These are phyloP conservation scores for Fraxinus americana DNA, from an alignment of 257 asterid genomes.

Conservation along the genomic window DNA sequence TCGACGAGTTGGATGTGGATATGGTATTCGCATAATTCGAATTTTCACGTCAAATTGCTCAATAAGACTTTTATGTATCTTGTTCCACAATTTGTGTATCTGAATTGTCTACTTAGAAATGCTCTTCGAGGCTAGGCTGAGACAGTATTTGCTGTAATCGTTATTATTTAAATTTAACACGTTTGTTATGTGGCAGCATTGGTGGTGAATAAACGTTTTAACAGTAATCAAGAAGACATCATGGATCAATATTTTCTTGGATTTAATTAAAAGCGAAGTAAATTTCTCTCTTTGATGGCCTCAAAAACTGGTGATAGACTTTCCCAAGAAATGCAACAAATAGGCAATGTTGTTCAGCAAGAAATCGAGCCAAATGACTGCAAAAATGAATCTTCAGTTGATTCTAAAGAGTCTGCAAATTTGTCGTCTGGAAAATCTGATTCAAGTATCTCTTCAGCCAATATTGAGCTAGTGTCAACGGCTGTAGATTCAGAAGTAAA, in stretches of 20 bases:
- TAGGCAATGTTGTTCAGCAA: slow-evolving; percentile 21
- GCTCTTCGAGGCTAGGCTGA: not conserved
- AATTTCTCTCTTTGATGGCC: slow-evolving; percentile 27
- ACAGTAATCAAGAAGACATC: slow-evolving; percentile 1
- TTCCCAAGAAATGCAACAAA: slow-evolving; percentile 11
- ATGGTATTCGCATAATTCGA: not conserved
- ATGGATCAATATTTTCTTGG: not conserved
- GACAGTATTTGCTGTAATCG: not conserved
- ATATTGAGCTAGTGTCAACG: not conserved
- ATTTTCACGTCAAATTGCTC: not conserved
- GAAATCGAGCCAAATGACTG: slow-evolving; percentile 12
- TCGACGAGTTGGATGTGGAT: not conserved
- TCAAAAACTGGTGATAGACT: slow-evolving; percentile 27
- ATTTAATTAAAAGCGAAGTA: slow-evolving; percentile 10
- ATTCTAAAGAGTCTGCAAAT: not conserved
- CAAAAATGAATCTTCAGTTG: not conserved
- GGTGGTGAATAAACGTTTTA: not conserved
- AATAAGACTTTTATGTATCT: not conserved
- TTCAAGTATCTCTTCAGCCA: not conserved
- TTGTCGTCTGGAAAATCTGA: not conserved
- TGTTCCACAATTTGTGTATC: not conserved
- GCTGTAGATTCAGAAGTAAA: not conserved
- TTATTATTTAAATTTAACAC: not conserved
- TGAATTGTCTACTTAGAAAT: not conserved
- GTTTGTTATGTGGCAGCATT: not conserved